Evolutionary conservation across 495 filamentous ascomycete genomes (phyloP).

Genomic region (Trichoderma parareesei): DNA sequence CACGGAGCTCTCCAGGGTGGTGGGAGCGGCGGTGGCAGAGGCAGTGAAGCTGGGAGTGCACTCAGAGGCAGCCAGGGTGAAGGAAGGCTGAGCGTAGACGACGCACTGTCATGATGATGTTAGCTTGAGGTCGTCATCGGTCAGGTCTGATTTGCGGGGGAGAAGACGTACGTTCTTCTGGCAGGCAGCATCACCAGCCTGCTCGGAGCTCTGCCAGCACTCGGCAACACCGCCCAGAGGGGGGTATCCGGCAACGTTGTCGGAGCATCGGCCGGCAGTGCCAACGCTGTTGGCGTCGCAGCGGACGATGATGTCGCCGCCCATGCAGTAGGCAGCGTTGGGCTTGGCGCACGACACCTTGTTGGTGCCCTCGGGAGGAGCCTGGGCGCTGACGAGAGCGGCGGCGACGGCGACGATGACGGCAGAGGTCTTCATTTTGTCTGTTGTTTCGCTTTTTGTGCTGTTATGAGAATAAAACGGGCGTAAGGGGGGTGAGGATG

Average conservation of each 20-base stretch:
- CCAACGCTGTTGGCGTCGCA: constrained; percentile 19
- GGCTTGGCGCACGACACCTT: constrained; percentile 18
- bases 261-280: constrained; percentile 20
- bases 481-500: constrained; percentile 4
- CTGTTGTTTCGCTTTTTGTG: not conserved
- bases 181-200: constrained; percentile 25
- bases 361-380: constrained; percentile 13
- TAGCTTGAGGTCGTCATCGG: not conserved
- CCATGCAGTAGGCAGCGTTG: constrained; percentile 24
- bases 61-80: constrained; percentile 18
- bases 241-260: constrained; percentile 22
- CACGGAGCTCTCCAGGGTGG: not conserved
- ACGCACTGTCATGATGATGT: constrained; percentile 16
- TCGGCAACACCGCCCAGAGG: constrained; percentile 20
- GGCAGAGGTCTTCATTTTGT: constrained; percentile 25
- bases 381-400: constrained; percentile 22
- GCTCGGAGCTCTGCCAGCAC: constrained; percentile 21
- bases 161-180: constrained; percentile 22
- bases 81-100: constrained; percentile 23
- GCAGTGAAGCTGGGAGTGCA: constrained; percentile 22
- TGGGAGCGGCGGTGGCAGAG: not conserved
- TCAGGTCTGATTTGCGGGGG: not conserved
- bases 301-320: constrained; percentile 29
- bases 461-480: not conserved
- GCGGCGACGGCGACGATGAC: constrained; percentile 22